Evolutionary conservation across 768 basidiomycete species (phyloP), one percentile per base, ranked within the genome.

Genomic region (Mycena vitilis): DNA sequence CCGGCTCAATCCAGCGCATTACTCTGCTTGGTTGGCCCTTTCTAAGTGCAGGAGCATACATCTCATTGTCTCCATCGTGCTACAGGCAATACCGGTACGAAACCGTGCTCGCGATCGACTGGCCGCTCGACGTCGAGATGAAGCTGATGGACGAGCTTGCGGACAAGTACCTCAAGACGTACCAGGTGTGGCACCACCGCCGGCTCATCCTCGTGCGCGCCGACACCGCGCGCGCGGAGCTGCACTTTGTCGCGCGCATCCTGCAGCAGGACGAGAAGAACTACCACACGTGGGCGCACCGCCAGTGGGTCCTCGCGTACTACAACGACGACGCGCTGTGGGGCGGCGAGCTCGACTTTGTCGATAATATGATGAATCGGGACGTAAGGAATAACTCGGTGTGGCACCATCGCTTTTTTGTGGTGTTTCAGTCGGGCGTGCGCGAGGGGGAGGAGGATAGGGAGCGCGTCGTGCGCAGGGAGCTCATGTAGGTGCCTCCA

Each of bases 251-350:
- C 76, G 86, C 89, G 58, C 79, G 81, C 63, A 89, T 90, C 1
- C 87, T 99, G 37, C 81, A 86, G 10, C 85, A 80, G 23, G 98
- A 99, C 76, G 80, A 88, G 52, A 99, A 99, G 87, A 99, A 99
- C 82, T 99, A 99, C 78, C 97, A 99, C 79, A 99, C 98, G 0
- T 99, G 98, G 98, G 94, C 94, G 10, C 97, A 98, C 79, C 87
- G 97, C 9, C 96, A 99, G 78, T 98, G 96, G 95, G 78, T 96
- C 15, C 88, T 98, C 49, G 91, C 93, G 11, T 89, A 91, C 76
- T 96, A 96, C 83, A 89, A 91, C 73, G 85, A 90, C 64, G 84
- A 87, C 42, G 84, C 79, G n/a, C 73, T 95, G 69, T 95, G 94
- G 94, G 80, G 71, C 1, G 85, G 83, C 16, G 95, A 97, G 79